Percentiles rank a stretch among this genome's conserved stretches.
Evolutionary conservation across 495 filamentous ascomycete species (phyloP).

Genomic region (Tuber microsphaerosporum): DNA sequence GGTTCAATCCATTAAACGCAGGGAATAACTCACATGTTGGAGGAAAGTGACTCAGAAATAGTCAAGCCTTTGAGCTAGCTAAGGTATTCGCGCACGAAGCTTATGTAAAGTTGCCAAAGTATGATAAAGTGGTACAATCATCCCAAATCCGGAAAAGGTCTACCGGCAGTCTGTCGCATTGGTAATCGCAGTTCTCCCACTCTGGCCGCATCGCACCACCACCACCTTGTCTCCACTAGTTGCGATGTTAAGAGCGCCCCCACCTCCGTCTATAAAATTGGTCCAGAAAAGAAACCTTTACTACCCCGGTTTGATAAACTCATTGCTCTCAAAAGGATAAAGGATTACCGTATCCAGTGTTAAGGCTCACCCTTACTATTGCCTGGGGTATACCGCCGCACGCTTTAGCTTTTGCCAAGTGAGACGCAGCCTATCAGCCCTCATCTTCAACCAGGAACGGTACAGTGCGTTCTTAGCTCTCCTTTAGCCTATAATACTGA

Average conservation of each 20-base stretch:
- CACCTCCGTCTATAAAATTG: background rate
- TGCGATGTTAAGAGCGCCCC: background rate
- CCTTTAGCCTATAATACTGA: background rate
- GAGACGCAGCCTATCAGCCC: background rate
- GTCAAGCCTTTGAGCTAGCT: background rate
- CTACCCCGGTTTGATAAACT: background rate
- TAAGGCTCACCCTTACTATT: background rate
- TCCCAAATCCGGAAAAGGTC: background rate
- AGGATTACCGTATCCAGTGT: background rate
- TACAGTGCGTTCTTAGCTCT: background rate
- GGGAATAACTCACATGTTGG: background rate
- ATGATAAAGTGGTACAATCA: background rate
- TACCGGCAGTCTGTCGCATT: too few relatives aligned
- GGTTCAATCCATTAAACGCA: background rate
- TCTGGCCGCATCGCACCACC: background rate
- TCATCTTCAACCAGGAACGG: background rate
- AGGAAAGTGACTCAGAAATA: background rate
- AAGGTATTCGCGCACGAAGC: background rate
- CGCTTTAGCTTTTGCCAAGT: background rate
- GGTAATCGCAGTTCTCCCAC: background rate
- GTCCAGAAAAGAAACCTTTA: background rate
- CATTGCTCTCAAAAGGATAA: background rate
- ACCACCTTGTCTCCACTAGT: background rate
- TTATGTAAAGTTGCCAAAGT: background rate
- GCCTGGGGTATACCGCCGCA: background rate